Conservation (phyloP, 2,329 filamentous ascomycete species). For the Zopfia rhizophila region DNA sequence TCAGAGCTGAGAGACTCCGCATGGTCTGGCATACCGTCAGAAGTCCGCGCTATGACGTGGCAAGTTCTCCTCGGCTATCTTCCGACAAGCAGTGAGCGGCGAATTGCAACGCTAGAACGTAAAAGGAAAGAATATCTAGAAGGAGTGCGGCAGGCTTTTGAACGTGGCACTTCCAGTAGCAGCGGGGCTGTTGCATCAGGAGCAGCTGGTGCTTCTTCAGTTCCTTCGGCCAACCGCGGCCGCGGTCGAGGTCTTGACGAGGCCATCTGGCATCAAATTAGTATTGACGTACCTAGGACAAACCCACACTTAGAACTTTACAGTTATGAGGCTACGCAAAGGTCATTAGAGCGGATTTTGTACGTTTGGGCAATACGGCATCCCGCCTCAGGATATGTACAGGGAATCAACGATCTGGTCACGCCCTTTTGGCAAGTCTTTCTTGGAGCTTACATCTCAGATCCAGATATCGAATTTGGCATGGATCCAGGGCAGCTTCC, state of each 20-base stretch:
- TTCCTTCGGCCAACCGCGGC: conserved; percentile 63
- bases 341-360: conserved; percentile 91
- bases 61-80: conserved; percentile 94
- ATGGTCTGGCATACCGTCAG: conserved; percentile 94
- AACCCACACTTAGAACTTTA: conserved; percentile 97
- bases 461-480: conserved; percentile 87
- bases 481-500: conserved; percentile 98
- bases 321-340: conserved; percentile 93
- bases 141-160: conserved; percentile 78
- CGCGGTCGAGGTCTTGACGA: conserved; percentile 85
- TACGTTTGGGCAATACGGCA: conserved; percentile 99
- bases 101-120: conserved; percentile 87
- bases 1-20: conserved; percentile 84
- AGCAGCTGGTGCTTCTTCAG: conserved; percentile 56
- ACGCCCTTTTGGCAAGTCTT: conserved; percentile 99
- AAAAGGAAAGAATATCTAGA: conserved; percentile 98
- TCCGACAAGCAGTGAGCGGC: conserved; percentile 93
- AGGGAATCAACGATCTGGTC: conserved; percentile 98
- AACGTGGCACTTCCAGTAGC: conserved; percentile 60
- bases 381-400: conserved; percentile 96
- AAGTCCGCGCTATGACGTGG: conserved; percentile 99
- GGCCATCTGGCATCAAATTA: conserved; percentile 99
- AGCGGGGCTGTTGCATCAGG: conserved; percentile 62
- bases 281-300: conserved; percentile 95
- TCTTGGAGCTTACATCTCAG: conserved; percentile 92